These are phyloP conservation scores for Pyrenophora tritici-repentis DNA, from an alignment of 2,329 filamentous ascomycete genomes.

Conservation along the genomic window DNA sequence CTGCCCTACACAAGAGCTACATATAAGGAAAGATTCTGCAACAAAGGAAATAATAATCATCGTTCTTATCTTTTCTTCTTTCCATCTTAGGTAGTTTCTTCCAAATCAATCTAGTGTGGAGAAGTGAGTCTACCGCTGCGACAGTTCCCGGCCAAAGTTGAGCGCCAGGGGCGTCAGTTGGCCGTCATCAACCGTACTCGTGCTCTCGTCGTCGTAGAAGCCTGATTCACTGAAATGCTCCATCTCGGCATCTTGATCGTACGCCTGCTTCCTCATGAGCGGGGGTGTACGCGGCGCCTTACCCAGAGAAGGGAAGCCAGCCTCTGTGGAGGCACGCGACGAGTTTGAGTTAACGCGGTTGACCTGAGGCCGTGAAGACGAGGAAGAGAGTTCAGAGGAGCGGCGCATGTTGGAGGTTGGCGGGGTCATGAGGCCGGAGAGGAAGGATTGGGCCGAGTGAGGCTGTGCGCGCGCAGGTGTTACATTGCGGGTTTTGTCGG, in stretches of 20 bases:
- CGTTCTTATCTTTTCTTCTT: neutral
- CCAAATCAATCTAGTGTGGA: neutral
- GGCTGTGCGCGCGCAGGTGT: slow-evolving; percentile 47
- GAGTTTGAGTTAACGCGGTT: slow-evolving; percentile 34
- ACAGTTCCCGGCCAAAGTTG: slow-evolving; percentile 40
- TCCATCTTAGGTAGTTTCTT: neutral
- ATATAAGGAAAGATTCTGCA: neutral
- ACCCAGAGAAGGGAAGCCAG: slow-evolving; percentile 40
- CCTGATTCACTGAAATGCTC: slow-evolving; percentile 53
- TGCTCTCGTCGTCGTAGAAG: slow-evolving; percentile 58
- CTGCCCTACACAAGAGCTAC: neutral
- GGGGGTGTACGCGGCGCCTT: slow-evolving; percentile 56
- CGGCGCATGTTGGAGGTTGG: slow-evolving; percentile 75
- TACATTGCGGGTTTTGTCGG: slow-evolving; percentile 33
- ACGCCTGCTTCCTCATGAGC: slow-evolving; percentile 60
- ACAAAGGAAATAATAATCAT: slow-evolving; percentile 14
- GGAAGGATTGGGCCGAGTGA: slow-evolving; percentile 62
- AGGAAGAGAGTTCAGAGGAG: slow-evolving; percentile 56
- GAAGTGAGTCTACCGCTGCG: slow-evolving; percentile 6
- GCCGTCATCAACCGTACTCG: slow-evolving; percentile 49
- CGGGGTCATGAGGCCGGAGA: slow-evolving; percentile 87
- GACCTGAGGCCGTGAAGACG: slow-evolving; percentile 30
- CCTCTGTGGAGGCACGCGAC: slow-evolving; percentile 36
- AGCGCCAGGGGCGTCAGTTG: slow-evolving; percentile 42
- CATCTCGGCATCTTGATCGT: slow-evolving; percentile 64